These are phyloP conservation scores for Clathrospora elynae DNA, from an alignment of 2,329 filamentous ascomycete genomes.

Conservation along the genomic window DNA sequence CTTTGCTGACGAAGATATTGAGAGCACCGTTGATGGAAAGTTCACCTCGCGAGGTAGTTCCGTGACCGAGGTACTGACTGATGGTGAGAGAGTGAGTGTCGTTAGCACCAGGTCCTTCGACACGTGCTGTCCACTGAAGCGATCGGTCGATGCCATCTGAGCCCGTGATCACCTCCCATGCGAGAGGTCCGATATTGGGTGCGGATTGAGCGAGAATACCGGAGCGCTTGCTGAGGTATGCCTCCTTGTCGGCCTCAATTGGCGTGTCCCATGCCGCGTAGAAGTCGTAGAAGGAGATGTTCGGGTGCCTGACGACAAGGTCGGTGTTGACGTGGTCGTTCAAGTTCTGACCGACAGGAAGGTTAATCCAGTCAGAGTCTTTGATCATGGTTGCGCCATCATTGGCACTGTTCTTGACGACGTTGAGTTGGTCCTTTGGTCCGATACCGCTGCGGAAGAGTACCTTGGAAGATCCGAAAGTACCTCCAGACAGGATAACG, in stretches of 20 bases:
- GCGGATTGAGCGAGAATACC: conserved; percentile 69
- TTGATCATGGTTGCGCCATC: conserved; percentile 53
- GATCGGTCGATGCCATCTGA: conserved; percentile 66
- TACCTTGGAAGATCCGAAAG: conserved; percentile 72
- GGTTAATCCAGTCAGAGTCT: conserved; percentile 55
- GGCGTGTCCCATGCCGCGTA: conserved; percentile 62
- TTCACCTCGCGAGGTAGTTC: conserved; percentile 64
- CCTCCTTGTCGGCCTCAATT: conserved; percentile 47
- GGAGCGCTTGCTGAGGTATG: conserved; percentile 55
- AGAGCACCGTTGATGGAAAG: conserved; percentile 65
- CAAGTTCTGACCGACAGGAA: conserved; percentile 58
- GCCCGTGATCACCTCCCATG: conserved; percentile 63
- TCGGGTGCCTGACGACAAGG: conserved; percentile 57
- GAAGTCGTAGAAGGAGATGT: conserved; percentile 67
- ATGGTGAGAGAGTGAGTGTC: conserved; percentile 51
- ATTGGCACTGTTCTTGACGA: conserved; percentile 51
- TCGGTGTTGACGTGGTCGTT: conserved; percentile 64
- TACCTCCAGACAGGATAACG: conserved; percentile 70
- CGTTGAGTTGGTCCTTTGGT: conserved; percentile 56
- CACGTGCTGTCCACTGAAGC: conserved; percentile 69
- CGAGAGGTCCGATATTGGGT: conserved; percentile 68
- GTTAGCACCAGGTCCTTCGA: conserved; percentile 59
- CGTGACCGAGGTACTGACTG: conserved; percentile 66
- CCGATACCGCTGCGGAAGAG: conserved; percentile 73
- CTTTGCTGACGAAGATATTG: conserved; percentile 62